These are phyloP conservation scores for Pichia scutulata DNA, from an alignment of 805 yeast genomes.

Conservation along the genomic window DNA sequence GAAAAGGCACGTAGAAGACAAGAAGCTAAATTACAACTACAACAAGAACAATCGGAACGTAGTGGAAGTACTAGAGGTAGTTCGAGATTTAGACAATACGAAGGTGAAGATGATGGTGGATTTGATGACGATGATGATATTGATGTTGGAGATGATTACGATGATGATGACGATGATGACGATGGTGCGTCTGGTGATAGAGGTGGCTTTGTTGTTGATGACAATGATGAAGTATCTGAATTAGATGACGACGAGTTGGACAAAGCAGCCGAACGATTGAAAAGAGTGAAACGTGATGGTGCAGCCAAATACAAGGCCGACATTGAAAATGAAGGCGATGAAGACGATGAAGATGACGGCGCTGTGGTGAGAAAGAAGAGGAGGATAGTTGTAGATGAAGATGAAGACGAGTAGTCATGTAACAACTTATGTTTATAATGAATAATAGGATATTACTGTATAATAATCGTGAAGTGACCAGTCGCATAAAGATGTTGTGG, in stretches of 20 bases:
- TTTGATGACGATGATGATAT: slow-evolving; percentile 1
- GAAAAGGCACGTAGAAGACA: slow-evolving; percentile 59
- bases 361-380: slow-evolving; percentile 36
- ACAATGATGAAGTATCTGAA: slow-evolving; percentile 25
- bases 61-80: slow-evolving; percentile 11
- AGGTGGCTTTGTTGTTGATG: slow-evolving; percentile 32
- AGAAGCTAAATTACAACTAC: slow-evolving; percentile 42
- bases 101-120: slow-evolving; percentile 14
- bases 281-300: slow-evolving; percentile 33
- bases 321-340: slow-evolving; percentile 41
- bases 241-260: slow-evolving; percentile 35
- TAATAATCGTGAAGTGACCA: not conserved
- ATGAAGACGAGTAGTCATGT: slow-evolving; percentile 2
- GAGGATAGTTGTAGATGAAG: slow-evolving; percentile 39
- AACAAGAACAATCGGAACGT: slow-evolving; percentile 52
- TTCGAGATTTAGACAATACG: slow-evolving; percentile 16
- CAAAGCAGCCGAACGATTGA: slow-evolving; percentile 51
- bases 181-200: slow-evolving; percentile 24
- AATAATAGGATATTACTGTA: not conserved
- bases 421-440: not conserved
- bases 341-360: slow-evolving; percentile 50
- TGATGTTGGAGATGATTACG: slow-evolving; percentile 12
- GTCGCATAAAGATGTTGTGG: no score
- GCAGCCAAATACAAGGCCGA: slow-evolving; percentile 48
- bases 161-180: slow-evolving; percentile 10